Evolutionary conservation across 2,329 filamentous ascomycete genomes (phyloP).

Genomic region (Bipolaris zeicola): DNA sequence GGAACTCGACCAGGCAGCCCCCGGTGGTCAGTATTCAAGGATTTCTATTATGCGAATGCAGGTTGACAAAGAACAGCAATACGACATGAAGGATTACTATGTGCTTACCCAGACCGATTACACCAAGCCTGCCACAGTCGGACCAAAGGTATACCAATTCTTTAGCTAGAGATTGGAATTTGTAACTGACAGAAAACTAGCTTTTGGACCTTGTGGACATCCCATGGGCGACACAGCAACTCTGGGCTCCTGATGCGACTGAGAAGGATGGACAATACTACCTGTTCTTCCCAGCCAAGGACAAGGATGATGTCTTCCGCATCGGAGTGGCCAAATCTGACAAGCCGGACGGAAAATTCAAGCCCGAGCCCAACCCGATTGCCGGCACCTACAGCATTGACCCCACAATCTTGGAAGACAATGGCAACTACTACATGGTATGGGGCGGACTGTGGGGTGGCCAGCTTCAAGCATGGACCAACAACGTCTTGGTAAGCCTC

Average conservation of each 20-base stretch:
- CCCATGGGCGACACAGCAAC: conserved; percentile 76
- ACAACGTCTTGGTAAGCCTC: conserved; percentile 60
- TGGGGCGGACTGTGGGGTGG: conserved; percentile 81
- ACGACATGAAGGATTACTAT: conserved; percentile 82
- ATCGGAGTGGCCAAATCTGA: conserved; percentile 72
- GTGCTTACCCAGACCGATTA: conserved; percentile 68
- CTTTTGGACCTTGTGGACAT: conserved; percentile 55
- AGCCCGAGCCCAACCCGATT: conserved; percentile 66
- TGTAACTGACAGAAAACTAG: not conserved
- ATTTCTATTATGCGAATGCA: not conserved
- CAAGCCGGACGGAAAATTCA: conserved; percentile 70
- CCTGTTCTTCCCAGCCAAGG: conserved; percentile 75
- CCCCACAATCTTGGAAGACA: conserved; percentile 74
- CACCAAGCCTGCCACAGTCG: conserved; percentile 66
- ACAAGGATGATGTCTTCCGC: conserved; percentile 70
- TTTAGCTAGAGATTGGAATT: not conserved
- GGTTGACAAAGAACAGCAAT: conserved; percentile 59
- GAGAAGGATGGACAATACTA: conserved; percentile 70
- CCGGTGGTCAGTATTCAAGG: not conserved
- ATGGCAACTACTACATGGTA: conserved; percentile 68
- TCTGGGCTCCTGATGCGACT: conserved; percentile 79
- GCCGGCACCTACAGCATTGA: conserved; percentile 74
- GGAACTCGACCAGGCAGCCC: conserved; percentile 5
- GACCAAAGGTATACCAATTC: conserved; percentile 61
- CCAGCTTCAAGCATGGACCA: conserved; percentile 74